A percentile compares a stretch with the other conserved stretches of the same genome.
Conservation (phyloP, 2,329 filamentous ascomycete genomes). For the Penicillium verrucosum region DNA sequence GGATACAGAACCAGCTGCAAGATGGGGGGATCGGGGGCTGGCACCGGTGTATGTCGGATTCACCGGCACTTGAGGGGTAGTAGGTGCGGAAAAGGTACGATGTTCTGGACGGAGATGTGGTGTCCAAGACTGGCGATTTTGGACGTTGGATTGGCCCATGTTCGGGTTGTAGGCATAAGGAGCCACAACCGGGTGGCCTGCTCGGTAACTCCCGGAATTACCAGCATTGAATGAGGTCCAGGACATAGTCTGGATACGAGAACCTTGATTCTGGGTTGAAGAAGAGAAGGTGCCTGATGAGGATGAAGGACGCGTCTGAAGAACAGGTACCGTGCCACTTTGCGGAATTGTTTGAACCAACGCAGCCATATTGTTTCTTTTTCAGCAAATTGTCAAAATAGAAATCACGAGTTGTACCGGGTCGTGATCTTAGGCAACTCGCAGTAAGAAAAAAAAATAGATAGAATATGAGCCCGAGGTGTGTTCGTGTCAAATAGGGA, state of each 20-base stretch:
- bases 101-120: constrained; percentile 57
- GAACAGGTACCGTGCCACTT: constrained; percentile 69
- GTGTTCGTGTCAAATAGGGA: constrained; percentile 19
- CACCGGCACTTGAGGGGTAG: constrained; percentile 41
- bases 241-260: constrained; percentile 39
- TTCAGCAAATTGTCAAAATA: constrained; percentile 17
- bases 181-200: constrained; percentile 61
- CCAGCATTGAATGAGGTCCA: constrained; percentile 43
- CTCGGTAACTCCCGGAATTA: constrained; percentile 46
- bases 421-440: constrained; percentile 18
- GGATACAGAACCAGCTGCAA: constrained; percentile 53
- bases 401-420: constrained; percentile 18
- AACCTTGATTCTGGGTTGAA: constrained; percentile 33
- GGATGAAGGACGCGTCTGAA: constrained; percentile 68
- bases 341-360: constrained; percentile 78
- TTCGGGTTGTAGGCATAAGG: constrained; percentile 76
- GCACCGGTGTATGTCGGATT: constrained; percentile 29
- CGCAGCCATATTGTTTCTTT: constrained; percentile 68
- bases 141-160: constrained; percentile 52
- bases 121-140: constrained; percentile 52
- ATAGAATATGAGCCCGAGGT: neutral
- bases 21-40: constrained; percentile 41
- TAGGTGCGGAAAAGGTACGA: constrained; percentile 54
- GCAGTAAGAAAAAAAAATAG: constrained; percentile 2
- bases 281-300: constrained; percentile 56